These are phyloP conservation scores for Aspergillus sp. DNA, from an alignment of 2,329 filamentous ascomycete genomes.

Conservation along the genomic window DNA sequence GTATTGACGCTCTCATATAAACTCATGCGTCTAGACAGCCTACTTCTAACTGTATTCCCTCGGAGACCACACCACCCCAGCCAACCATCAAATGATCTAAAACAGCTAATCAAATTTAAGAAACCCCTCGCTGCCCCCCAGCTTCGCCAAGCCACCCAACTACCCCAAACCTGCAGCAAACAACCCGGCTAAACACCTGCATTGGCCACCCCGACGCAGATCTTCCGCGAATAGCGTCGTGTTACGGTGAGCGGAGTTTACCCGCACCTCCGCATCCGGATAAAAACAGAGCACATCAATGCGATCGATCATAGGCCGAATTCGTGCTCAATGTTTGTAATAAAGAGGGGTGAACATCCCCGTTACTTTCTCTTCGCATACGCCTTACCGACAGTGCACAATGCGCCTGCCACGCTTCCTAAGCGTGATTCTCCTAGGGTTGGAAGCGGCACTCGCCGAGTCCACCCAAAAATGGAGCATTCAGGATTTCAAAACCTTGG, in stretches of 20 bases:
- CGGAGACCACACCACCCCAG: no score
- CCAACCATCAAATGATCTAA: no score
- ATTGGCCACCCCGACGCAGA: neutral
- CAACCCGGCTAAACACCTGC: neutral
- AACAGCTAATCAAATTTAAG: no score
- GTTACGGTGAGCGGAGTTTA: neutral
- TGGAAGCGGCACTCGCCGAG: constrained; percentile 5
- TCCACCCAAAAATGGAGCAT: constrained; percentile 12
- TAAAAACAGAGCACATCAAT: neutral
- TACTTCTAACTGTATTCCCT: no score
- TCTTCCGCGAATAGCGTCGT: neutral
- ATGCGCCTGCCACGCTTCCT: neutral
- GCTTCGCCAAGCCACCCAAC: no score
- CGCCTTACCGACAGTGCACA: neutral
- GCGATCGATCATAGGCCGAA: no score
- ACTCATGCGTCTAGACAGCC: no score
- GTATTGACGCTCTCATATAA: no score
- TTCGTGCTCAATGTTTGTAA: no score
- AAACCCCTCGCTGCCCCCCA: no score
- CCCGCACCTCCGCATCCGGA: neutral
- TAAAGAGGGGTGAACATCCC: no score
- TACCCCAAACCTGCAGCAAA: neutral
- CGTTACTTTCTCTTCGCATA: neutral
- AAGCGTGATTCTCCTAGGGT: neutral
- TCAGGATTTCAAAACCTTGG: constrained; percentile 54